Evolutionary conservation across 1,139 yeast genomes (phyloP).

Genomic region (Pichia sp.): DNA sequence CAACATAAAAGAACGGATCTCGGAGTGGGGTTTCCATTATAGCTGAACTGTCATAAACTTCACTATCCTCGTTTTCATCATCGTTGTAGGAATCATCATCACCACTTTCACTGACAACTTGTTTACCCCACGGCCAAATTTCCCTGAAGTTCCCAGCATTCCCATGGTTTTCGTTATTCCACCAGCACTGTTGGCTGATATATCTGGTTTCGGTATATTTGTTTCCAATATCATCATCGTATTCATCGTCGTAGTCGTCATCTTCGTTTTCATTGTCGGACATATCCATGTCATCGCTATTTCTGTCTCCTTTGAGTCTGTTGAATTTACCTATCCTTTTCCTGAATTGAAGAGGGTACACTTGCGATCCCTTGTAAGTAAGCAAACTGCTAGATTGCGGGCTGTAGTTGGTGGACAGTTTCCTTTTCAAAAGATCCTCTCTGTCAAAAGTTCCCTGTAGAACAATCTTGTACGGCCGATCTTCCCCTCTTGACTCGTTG

Average conservation of each 20-base stretch:
- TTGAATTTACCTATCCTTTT: not conserved
- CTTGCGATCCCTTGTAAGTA: not conserved
- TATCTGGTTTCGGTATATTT: not conserved
- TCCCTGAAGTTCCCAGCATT: not conserved
- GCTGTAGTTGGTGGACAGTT: not conserved
- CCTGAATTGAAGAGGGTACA: constrained; percentile 3
- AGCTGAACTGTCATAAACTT: too few species aligned
- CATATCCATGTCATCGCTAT: not conserved
- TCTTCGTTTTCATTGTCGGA: not conserved
- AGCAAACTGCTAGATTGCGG: constrained; percentile 7
- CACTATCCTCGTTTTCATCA: not conserved
- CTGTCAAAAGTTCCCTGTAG: constrained; percentile 16
- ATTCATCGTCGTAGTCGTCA: not conserved
- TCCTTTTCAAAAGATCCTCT: constrained; percentile 11
- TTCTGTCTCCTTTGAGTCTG: not conserved
- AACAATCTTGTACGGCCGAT: not conserved
- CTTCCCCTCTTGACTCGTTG: not conserved
- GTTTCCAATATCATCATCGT: not conserved
- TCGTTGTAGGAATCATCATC: not conserved
- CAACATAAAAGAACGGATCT: constrained; percentile 25
- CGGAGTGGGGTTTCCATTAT: constrained; percentile 14
- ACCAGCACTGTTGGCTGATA: constrained; percentile 7
- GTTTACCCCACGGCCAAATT: constrained; percentile 16
- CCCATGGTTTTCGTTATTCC: constrained; percentile 5
- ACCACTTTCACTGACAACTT: not conserved